Percentiles rank a stretch among this genome's conserved stretches.
Evolutionary conservation across 768 basidiomycete genomes (phyloP).

Genomic region (Rhizopogon vinicolor): DNA sequence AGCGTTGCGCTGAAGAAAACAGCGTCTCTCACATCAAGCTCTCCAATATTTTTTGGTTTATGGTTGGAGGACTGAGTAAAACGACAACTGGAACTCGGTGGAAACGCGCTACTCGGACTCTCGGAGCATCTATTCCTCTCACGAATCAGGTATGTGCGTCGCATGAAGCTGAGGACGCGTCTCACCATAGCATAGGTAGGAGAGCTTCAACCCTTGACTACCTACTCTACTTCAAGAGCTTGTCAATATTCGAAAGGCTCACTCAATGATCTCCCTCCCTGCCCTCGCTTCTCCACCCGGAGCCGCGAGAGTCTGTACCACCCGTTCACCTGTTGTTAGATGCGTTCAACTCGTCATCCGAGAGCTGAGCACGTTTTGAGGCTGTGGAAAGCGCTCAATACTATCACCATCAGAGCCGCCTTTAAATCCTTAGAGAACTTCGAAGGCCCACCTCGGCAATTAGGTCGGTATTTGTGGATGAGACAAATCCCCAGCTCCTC

Average conservation of each 20-base stretch:
- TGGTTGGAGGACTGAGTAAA: constrained; percentile 55
- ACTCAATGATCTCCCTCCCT: constrained; percentile 44
- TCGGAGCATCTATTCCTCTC: constrained; percentile 72
- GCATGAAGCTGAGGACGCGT: background rate
- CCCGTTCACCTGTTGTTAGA: no score
- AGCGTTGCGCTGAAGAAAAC: constrained; percentile 67
- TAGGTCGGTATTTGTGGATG: no score
- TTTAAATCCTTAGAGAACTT: no score
- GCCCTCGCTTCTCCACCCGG: constrained; percentile 66
- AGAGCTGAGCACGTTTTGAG: no score
- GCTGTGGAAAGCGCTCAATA: no score
- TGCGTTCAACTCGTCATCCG: no score
- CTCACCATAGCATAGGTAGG: constrained; percentile 40
- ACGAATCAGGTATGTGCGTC: constrained; percentile 32
- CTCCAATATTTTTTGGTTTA: constrained; percentile 61
- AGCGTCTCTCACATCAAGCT: constrained; percentile 76
- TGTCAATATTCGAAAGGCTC: constrained; percentile 43
- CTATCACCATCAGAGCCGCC: no score
- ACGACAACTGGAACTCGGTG: constrained; percentile 63
- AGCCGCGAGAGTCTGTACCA: constrained; percentile 41
- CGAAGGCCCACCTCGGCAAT: no score
- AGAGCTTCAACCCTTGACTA: constrained; percentile 49
- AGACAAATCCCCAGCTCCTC: no score
- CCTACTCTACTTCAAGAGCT: constrained; percentile 72
- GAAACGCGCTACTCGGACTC: constrained; percentile 68